phyloP scores from a whole-genome alignment of 495 filamentous ascomycete genomes.

The Sporormia fimetaria region DNA sequence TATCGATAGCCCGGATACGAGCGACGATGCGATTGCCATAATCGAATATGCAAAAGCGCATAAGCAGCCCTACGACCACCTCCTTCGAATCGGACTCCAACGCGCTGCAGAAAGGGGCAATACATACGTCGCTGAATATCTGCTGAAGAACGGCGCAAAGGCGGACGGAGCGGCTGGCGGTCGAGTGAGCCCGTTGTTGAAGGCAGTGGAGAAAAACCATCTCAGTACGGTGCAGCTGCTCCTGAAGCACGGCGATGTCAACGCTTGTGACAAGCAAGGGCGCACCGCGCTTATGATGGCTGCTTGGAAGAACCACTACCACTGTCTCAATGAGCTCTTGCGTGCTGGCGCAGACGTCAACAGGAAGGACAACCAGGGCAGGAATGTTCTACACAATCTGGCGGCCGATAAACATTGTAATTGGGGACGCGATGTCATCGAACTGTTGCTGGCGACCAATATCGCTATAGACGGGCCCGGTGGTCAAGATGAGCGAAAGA shows the following conservation, averaged over 20 bases:
- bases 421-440: slow-evolving; percentile 43
- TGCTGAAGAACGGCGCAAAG: slow-evolving; percentile 37
- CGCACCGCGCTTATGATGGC: slow-evolving; percentile 49
- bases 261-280: slow-evolving; percentile 39
- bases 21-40: slow-evolving; percentile 31
- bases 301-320: slow-evolving; percentile 45
- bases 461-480: slow-evolving; percentile 36
- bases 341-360: slow-evolving; percentile 36
- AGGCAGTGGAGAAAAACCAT: slow-evolving; percentile 43
- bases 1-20: slow-evolving; percentile 36
- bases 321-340: slow-evolving; percentile 43
- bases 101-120: slow-evolving; percentile 41
- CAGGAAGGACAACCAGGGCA: slow-evolving; percentile 32
- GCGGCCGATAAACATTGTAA: slow-evolving; percentile 45
- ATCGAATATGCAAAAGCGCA: slow-evolving; percentile 35
- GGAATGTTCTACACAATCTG: slow-evolving; percentile 45
- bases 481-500: slow-evolving; percentile 38
- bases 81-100: slow-evolving; percentile 42
- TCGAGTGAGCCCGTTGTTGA: slow-evolving; percentile 37
- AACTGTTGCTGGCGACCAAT: slow-evolving; percentile 35
- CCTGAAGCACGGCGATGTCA: slow-evolving; percentile 36
- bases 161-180: slow-evolving; percentile 36
- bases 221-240: slow-evolving; percentile 37
- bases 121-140: slow-evolving; percentile 35
- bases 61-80: slow-evolving; percentile 39